Evolutionary conservation across 371 early-diverging fungal genomes (phyloP), one percentile per base, ranked within the genome.

Genomic region (Mortierella sp.): DNA sequence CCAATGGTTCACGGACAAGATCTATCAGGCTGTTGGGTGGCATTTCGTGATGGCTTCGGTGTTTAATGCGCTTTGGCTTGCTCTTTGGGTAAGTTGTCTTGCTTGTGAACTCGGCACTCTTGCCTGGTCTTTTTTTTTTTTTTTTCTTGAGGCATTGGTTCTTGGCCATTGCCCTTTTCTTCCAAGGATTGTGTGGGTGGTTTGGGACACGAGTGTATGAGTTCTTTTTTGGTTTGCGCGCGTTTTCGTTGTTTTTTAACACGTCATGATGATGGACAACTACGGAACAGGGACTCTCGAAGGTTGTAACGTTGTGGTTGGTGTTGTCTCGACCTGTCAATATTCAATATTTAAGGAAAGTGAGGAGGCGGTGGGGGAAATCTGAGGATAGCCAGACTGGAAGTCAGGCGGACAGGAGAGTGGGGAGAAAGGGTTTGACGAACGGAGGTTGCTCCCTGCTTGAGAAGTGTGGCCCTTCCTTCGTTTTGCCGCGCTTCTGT

Each of bases 1-100:
- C 77, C 93, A 93, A 82, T 93, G 91, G 90, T 92, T 93, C 87
- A 91, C 92, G 75, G 94, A 93, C 44, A 90, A 89, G 77, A 91
- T 93, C 76, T 82, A 90, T 55, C 88, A 93, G 74, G 95, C 91
- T 75, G 90, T 91, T 73, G 91, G 92, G 69, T 91, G 92, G 91
- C 93, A 92, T 87, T 95, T 95, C 87, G 91, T 93, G 70, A 72
- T 90, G 48, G 92, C 93, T 26, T 89, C 90, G 34, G 71, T 94
- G 73, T 87, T 93, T 64, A 91, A 91, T 71, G 88, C 92, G 55
- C 75, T 89, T 61, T 94, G 94, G 93, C 88, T 91, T 50, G 88
- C 86, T 83, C 89, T 93, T 64, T 91, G 93, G 91, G 93, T 93
- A 89, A 59, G 21, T 77, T 51, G 21, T 51, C 61, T 76, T 44